Evolutionary conservation across 2,329 filamentous ascomycete species (phyloP).

Genomic region (Aaosphaeria pasadenensis): DNA sequence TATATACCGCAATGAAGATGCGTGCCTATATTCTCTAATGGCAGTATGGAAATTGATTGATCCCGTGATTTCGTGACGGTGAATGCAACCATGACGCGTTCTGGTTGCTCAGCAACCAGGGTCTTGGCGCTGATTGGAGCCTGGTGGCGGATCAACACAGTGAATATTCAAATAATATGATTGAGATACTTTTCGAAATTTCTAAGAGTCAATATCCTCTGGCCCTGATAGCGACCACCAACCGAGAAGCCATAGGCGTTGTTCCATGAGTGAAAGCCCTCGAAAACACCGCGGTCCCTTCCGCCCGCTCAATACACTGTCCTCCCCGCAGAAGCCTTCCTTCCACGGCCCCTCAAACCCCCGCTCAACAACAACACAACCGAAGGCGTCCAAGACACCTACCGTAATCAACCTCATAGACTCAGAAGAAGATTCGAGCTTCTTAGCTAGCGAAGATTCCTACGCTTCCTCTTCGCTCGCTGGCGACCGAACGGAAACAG

Average conservation of each 20-base stretch:
- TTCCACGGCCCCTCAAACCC: conserved; percentile 5
- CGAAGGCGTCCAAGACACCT: not conserved
- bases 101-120: too few species aligned
- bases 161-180: too few species aligned
- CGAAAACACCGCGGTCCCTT: conserved; percentile 30
- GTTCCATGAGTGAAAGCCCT: conserved; percentile 21
- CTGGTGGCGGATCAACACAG: too few species aligned
- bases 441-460: conserved; percentile 2
- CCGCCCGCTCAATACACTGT: conserved; percentile 31
- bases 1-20: too few species aligned
- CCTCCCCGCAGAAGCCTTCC: conserved; percentile 29
- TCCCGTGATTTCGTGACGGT: not conserved
- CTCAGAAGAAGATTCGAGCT: conserved; percentile 5
- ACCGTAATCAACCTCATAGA: not conserved
- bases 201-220: too few species aligned
- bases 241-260: too few species aligned
- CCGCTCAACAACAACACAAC: not conserved
- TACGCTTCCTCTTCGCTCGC: not conserved
- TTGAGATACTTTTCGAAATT: too few species aligned
- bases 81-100: too few species aligned
- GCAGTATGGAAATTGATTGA: too few species aligned
- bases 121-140: too few species aligned
- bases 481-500: conserved; percentile 11
- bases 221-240: too few species aligned
- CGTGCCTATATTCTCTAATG: too few species aligned